phyloP scores from a whole-genome alignment of 345 rosid genomes.

The Cardiospermum halicacabum region DNA sequence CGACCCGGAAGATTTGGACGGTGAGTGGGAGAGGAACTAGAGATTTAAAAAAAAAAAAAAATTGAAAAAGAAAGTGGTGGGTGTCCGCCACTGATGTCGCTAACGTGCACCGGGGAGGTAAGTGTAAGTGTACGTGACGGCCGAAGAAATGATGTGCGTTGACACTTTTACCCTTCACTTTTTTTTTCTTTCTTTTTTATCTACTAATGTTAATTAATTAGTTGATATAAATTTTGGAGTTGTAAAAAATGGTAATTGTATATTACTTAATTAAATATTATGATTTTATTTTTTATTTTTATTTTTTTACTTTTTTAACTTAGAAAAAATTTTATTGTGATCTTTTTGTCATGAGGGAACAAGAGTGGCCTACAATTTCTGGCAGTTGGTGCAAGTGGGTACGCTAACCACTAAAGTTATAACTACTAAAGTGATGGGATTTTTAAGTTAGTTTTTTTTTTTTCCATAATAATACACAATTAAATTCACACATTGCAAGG shows the following conservation, averaged over 20 bases:
- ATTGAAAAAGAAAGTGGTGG: neutral
- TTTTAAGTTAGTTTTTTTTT: constrained; percentile 34
- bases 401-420: constrained; percentile 36
- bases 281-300: neutral
- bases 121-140: constrained; percentile 14
- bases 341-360: neutral
- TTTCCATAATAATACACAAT: constrained; percentile 10
- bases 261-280: constrained; percentile 8
- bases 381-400: constrained; percentile 43
- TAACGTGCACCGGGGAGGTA: constrained; percentile 28
- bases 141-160: constrained; percentile 18
- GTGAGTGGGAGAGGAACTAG: constrained; percentile 43
- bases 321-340: neutral
- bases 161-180: neutral
- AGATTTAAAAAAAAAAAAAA: neutral
- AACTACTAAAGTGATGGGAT: constrained; percentile 41
- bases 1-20: constrained; percentile 84
- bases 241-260: constrained; percentile 13
- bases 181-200: neutral
- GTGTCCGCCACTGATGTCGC: constrained; percentile 10
- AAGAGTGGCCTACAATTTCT: constrained; percentile 33
- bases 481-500: neutral
- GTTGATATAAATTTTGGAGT: constrained; percentile 7
- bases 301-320: neutral
- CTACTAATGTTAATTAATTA: neutral